Evolutionary conservation across 768 basidiomycete species (phyloP).

Genomic region (Tylopilus subfusipes): DNA sequence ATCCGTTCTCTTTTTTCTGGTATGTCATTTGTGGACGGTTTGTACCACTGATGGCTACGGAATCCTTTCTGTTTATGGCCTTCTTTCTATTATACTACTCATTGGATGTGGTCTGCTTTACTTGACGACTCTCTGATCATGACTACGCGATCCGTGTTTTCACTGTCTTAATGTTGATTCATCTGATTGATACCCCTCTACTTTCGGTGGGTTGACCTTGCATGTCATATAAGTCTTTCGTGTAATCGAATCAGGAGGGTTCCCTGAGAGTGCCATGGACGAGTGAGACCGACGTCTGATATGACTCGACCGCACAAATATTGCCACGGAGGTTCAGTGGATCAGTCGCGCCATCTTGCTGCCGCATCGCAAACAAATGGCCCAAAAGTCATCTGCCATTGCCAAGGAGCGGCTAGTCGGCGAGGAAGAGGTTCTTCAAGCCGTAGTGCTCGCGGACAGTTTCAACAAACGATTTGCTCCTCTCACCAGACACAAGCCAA

Average conservation of each 20-base stretch:
- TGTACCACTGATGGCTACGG: constrained; percentile 38
- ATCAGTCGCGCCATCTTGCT: neutral
- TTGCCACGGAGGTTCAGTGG: neutral
- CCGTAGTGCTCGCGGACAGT: constrained; percentile 93
- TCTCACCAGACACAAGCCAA: constrained; percentile 81
- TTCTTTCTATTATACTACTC: constrained; percentile 40
- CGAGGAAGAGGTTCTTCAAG: constrained; percentile 87
- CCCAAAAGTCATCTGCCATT: constrained; percentile 51
- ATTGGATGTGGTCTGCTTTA: constrained; percentile 60
- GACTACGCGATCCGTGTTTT: constrained; percentile 61
- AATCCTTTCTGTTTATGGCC: constrained; percentile 35
- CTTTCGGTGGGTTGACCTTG: constrained; percentile 31
- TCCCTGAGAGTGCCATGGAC: neutral
- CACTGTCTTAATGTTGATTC: constrained; percentile 68
- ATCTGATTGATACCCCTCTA: constrained; percentile 52
- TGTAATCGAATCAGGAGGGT: constrained; percentile 30
- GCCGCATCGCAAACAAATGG: constrained; percentile 44
- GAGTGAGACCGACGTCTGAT: neutral
- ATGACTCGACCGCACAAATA: constrained; percentile 23
- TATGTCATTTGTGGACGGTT: constrained; percentile 38
- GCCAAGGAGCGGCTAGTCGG: constrained; percentile 65
- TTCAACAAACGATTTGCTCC: constrained; percentile 93
- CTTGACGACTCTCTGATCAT: constrained; percentile 58
- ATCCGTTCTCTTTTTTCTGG: constrained; percentile 34
- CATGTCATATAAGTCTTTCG: constrained; percentile 33